Percentiles rank a stretch among this genome's conserved stretches.
These are phyloP conservation scores for Talaromyces atroroseus DNA, from an alignment of 2,329 filamentous ascomycete genomes.

Conservation along the genomic window DNA sequence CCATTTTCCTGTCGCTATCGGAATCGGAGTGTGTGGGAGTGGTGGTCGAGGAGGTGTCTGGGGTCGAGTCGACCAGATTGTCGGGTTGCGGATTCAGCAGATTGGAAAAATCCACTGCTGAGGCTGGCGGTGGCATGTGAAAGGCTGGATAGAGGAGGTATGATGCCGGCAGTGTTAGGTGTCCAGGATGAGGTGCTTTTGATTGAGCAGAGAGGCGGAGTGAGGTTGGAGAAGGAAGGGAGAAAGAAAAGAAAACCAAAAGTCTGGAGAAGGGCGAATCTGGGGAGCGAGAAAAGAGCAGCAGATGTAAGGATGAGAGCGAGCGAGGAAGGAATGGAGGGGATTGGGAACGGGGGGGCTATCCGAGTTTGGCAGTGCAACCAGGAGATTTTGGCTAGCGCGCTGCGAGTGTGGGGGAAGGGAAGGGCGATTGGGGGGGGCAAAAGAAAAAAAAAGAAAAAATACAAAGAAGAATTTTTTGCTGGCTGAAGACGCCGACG, in stretches of 20 bases:
- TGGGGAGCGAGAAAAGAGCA: conserved; percentile 17
- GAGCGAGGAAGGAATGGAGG: conserved; percentile 22
- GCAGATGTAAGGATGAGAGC: conserved; percentile 20
- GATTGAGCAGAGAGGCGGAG: conserved; percentile 11
- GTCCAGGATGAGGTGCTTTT: no score
- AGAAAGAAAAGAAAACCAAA: conserved; percentile 14
- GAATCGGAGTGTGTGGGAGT: conserved; percentile 11
- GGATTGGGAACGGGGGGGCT: conserved; percentile 20
- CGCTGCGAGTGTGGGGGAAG: conserved; percentile 8
- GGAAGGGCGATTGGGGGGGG: conserved; percentile 11
- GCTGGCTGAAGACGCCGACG: not conserved
- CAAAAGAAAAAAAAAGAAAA: conserved; percentile 14
- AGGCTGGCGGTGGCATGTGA: conserved; percentile 72
- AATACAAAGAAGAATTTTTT: conserved; percentile 13
- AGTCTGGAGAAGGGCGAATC: conserved; percentile 17
- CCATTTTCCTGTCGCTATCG: conserved; percentile 33
- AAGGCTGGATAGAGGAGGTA: not conserved
- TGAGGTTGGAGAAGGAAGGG: conserved; percentile 11
- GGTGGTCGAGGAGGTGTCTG: conserved; percentile 15
- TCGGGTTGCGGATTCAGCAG: conserved; percentile 57
- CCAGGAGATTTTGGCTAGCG: conserved; percentile 6
- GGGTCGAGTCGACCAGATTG: conserved; percentile 11
- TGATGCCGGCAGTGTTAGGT: conserved; percentile 1
- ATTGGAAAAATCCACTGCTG: conserved; percentile 69
- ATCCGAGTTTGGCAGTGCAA: conserved; percentile 13